phyloP scores from a whole-genome alignment of 768 basidiomycete genomes.

The Mycena alexandri region DNA sequence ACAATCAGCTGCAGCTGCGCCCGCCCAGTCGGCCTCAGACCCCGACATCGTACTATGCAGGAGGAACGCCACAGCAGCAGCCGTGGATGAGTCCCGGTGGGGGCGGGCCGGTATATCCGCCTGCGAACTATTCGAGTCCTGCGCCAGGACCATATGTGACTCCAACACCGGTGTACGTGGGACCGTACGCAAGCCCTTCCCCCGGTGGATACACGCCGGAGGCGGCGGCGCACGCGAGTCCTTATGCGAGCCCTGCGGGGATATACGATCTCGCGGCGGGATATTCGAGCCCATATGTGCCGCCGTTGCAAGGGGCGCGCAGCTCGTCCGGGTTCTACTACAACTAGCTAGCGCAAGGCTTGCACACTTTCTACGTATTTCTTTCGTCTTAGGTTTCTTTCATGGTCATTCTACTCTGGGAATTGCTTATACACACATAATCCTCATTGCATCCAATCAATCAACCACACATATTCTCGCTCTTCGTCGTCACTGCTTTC shows the following conservation, averaged over 20 bases:
- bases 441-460: background rate
- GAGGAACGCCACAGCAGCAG: constrained; percentile 8
- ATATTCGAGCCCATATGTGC: constrained; percentile 29
- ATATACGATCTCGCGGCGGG: constrained; percentile 17
- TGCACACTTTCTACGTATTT: background rate
- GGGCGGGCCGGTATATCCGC: constrained; percentile 1
- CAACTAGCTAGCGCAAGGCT: constrained; percentile 16
- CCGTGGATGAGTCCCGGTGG: constrained; percentile 16
- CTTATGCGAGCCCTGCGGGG: constrained; percentile 2
- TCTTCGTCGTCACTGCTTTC: constrained; percentile 25
- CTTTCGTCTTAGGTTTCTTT: constrained; percentile 2
- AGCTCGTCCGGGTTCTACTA: constrained; percentile 2
- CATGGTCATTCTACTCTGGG: constrained; percentile 2
- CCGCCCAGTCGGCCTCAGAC: constrained; percentile 27
- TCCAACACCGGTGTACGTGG: constrained; percentile 1
- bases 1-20: background rate
- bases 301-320: constrained; percentile 12
- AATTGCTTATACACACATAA: no score
- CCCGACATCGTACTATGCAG: constrained; percentile 12
- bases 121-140: constrained; percentile 16
- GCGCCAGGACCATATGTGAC: background rate
- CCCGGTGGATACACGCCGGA: no score
- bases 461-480: constrained; percentile 1
- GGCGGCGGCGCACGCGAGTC: background rate
- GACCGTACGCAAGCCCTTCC: background rate